These are phyloP conservation scores for Paramyrothecium sp. DNA, from an alignment of 2,329 filamentous ascomycete genomes.

Conservation along the genomic window DNA sequence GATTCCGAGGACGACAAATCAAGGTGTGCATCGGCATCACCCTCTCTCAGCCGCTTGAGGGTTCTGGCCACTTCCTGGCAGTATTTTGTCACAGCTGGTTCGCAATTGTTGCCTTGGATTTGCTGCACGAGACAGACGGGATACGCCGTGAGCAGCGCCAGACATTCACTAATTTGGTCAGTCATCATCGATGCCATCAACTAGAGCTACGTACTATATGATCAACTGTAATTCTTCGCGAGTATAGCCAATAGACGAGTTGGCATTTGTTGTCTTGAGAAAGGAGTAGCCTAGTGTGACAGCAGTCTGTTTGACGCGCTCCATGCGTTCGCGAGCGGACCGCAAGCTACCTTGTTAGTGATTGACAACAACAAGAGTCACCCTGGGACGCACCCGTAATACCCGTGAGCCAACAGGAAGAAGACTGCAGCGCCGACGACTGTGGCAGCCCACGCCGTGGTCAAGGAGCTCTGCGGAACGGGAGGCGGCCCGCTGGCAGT, in stretches of 20 bases:
- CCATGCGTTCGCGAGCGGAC: conserved; percentile 17
- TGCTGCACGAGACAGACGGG: conserved; percentile 22
- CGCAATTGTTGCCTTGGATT: conserved; percentile 18
- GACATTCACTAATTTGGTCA: conserved; percentile 17
- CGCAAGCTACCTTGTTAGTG: conserved; percentile 15
- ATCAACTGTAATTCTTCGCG: conserved; percentile 12
- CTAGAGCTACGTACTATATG: conserved; percentile 15
- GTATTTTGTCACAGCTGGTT: conserved; percentile 19
- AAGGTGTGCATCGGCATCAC: neutral
- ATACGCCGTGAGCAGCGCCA: conserved; percentile 20
- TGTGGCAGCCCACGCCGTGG: no score
- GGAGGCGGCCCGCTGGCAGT: neutral
- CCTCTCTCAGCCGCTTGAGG: conserved; percentile 13
- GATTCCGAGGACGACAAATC: no score
- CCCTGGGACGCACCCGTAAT: conserved; percentile 11
- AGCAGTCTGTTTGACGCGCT: conserved; percentile 6
- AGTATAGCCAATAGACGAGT: neutral
- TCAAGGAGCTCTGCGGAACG: neutral
- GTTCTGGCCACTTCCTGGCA: conserved; percentile 15
- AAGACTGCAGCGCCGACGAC: neutral
- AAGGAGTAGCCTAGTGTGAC: conserved; percentile 17
- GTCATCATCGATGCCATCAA: conserved; percentile 4
- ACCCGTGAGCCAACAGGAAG: conserved; percentile 19
- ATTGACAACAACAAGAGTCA: neutral
- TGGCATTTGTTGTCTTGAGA: conserved; percentile 14